Evolutionary conservation across 2,329 filamentous ascomycete species (phyloP).

Genomic region (Colletotrichum liriopes): DNA sequence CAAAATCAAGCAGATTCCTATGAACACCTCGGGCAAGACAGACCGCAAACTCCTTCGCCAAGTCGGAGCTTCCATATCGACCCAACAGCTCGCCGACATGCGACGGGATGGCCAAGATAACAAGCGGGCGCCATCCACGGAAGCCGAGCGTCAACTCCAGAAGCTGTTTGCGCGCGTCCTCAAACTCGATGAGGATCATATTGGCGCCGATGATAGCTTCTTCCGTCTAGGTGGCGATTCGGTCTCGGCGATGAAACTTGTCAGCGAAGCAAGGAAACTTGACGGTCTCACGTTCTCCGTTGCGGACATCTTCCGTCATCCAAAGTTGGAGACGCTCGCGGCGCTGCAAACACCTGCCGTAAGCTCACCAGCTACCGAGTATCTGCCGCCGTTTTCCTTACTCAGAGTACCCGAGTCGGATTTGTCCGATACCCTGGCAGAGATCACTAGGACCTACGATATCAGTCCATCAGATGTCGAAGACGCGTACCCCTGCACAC

Average conservation of each 20-base stretch:
- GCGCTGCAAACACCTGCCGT: not conserved
- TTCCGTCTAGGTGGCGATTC: slow-evolving; percentile 25
- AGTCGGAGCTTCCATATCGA: slow-evolving; percentile 18
- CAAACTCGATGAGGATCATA: not conserved
- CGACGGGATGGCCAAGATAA: not conserved
- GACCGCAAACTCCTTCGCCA: slow-evolving; percentile 43
- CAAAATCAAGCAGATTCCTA: slow-evolving; percentile 44
- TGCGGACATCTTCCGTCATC: slow-evolving; percentile 10
- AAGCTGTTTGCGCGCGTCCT: slow-evolving; percentile 14
- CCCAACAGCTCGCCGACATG: not conserved
- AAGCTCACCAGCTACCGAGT: not conserved
- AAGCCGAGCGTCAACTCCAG: slow-evolving; percentile 4
- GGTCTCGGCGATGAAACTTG: slow-evolving; percentile 22
- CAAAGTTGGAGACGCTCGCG: slow-evolving; percentile 3
- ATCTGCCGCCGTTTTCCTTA: not conserved
- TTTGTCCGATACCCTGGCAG: not conserved
- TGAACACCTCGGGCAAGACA: slow-evolving; percentile 45
- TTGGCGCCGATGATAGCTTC: slow-evolving; percentile 20
- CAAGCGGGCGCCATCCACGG: slow-evolving; percentile 1
- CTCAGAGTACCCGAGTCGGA: not conserved
- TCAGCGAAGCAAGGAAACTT: not conserved
- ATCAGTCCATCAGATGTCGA: slow-evolving; percentile 32
- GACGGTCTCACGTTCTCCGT: slow-evolving; percentile 1
- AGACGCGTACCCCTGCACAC: slow-evolving; percentile 59
- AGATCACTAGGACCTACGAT: not conserved